Conservation (phyloP, 208 protist genomes). For the Wallacemonas sp. region DNA sequence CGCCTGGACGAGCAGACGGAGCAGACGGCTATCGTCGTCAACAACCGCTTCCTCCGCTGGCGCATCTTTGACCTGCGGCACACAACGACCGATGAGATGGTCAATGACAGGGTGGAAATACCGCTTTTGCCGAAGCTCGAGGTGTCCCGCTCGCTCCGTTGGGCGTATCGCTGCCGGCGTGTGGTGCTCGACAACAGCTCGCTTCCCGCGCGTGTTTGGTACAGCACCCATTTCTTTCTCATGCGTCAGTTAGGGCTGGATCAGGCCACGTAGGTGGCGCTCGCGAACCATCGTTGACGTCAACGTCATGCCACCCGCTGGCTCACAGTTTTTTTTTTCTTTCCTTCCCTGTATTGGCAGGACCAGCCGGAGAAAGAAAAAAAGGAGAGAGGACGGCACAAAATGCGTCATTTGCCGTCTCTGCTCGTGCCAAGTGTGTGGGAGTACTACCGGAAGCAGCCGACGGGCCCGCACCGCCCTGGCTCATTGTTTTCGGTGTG, state of each 20-base stretch:
- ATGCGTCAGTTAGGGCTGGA: conserved; percentile 39
- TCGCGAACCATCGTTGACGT: too few species aligned
- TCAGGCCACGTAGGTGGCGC: too few species aligned
- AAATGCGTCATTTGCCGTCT: too few species aligned
- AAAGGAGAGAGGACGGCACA: too few species aligned
- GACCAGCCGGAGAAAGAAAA: too few species aligned
- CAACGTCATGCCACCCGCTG: too few species aligned
- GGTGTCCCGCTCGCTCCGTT: conserved; percentile 26
- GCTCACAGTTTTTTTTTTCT: too few species aligned
- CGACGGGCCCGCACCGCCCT: too few species aligned
- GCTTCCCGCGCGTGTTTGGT: conserved; percentile 51
- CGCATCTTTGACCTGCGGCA: conserved; percentile 26
- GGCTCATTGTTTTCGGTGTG: too few species aligned
- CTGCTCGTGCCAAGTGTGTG: too few species aligned
- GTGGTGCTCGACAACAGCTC: conserved; percentile 52
- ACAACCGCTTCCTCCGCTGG: conserved; percentile 68
- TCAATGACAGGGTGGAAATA: conserved; percentile 38
- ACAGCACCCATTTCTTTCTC: conserved; percentile 56
- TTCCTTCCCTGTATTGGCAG: too few species aligned
- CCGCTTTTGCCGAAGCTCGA: conserved; percentile 22
- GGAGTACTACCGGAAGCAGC: too few species aligned
- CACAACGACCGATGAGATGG: conserved; percentile 3
- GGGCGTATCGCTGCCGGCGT: conserved; percentile 47
- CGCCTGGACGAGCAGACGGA: conserved; percentile 12
- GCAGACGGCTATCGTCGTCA: conserved; percentile 52